Evolutionary conservation across 1,284 basidiomycete species (phyloP).

Genomic region (Melampsora americana): DNA sequence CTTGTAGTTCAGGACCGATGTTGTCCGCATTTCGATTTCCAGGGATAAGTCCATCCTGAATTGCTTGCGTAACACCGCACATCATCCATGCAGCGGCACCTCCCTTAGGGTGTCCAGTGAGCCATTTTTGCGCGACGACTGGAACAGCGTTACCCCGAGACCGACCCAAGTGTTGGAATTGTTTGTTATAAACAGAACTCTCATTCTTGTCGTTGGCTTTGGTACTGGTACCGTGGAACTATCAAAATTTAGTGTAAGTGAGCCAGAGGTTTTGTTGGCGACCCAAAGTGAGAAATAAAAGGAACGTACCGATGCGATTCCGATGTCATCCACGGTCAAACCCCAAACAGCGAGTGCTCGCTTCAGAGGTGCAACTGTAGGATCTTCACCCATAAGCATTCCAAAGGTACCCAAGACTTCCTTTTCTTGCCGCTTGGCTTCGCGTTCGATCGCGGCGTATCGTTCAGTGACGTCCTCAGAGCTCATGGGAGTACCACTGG

Average conservation of each 20-base stretch:
- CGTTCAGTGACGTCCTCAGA: conserved; percentile 70
- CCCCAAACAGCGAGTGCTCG: conserved; percentile 95
- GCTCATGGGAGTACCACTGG: conserved; percentile 60
- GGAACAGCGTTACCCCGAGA: conserved; percentile 91
- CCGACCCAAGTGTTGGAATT: conserved; percentile 80
- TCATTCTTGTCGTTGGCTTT: conserved; percentile 98
- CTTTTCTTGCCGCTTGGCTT: conserved; percentile 83
- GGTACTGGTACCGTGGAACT: conserved; percentile 92
- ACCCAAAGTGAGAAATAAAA: no score
- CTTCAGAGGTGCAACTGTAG: conserved; percentile 80
- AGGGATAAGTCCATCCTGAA: conserved; percentile 83
- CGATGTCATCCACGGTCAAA: conserved; percentile 82
- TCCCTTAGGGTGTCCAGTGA: conserved; percentile 93
- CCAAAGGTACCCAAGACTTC: conserved; percentile 83
- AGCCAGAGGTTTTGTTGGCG: no score
- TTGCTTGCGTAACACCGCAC: conserved; percentile 82
- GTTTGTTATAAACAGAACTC: conserved; percentile 91
- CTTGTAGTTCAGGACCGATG: conserved; percentile 83
- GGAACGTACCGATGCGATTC: conserved; percentile 56
- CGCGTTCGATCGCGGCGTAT: conserved; percentile 76
- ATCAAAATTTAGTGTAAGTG: conserved; percentile 66
- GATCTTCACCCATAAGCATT: conserved; percentile 84
- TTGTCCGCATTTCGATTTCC: conserved; percentile 90
- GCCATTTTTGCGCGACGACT: conserved; percentile 93
- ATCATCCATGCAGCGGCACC: conserved; percentile 97